phyloP scores from a whole-genome alignment of 805 yeast species.

The Torulaspora quercuum region DNA sequence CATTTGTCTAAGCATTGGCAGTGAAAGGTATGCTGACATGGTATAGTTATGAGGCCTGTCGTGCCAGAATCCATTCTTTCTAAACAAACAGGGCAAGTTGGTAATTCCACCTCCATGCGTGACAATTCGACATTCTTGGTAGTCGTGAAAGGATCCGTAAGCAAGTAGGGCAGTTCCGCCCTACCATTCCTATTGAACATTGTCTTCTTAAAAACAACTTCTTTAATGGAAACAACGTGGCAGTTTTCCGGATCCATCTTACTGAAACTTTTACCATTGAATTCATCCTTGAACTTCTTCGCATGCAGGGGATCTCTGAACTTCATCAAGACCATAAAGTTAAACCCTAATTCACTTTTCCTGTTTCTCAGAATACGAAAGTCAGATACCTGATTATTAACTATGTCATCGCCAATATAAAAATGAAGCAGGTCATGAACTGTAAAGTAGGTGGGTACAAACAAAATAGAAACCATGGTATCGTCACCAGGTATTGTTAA shows the following conservation, averaged over 20 bases:
- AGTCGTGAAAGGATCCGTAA: constrained; percentile 69
- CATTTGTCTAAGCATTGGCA: constrained; percentile 84
- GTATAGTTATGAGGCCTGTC: constrained; percentile 80
- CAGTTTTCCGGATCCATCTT: constrained; percentile 88
- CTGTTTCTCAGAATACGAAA: constrained; percentile 67
- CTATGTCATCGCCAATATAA: constrained; percentile 55
- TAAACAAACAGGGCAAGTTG: constrained; percentile 90
- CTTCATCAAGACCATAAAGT: constrained; percentile 71
- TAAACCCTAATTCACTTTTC: constrained; percentile 49
- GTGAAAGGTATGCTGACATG: constrained; percentile 92
- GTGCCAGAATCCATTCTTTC: constrained; percentile 80
- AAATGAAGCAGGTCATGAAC: constrained; percentile 80
- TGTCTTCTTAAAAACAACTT: constrained; percentile 44
- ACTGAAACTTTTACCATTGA: constrained; percentile 72
- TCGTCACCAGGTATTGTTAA: constrained; percentile 47
- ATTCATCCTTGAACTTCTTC: constrained; percentile 58
- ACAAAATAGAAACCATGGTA: constrained; percentile 73
- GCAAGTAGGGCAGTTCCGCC: constrained; percentile 58
- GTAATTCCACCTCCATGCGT: constrained; percentile 52
- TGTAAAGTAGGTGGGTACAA: constrained; percentile 83
- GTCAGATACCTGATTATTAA: constrained; percentile 57
- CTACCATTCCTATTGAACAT: constrained; percentile 22
- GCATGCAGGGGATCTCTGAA: constrained; percentile 58
- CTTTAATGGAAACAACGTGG: constrained; percentile 67
- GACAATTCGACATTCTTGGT: constrained; percentile 23